Base-by-base conservation (phyloP, 2,329 filamentous ascomycete genomes). In the Calonectria pseudoturangicola region DNA sequence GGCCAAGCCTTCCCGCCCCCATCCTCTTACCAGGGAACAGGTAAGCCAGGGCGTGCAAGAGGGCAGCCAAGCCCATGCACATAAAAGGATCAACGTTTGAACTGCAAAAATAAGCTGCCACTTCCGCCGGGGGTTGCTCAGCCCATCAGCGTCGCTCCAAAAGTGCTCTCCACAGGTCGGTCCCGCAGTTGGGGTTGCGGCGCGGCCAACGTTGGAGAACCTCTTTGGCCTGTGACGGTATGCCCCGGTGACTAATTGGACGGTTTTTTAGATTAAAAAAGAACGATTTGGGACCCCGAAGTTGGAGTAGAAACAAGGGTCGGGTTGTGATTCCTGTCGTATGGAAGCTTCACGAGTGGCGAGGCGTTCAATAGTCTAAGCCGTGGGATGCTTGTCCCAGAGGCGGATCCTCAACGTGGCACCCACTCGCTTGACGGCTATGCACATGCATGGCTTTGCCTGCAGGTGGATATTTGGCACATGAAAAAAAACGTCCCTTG, bases 331-430 rank as follows among this genome's bases (percentile, higher is more conserved):
- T 48, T 21, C 45, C 54, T 21, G 16, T 41, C 7, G 10, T 21
- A 3, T 36, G 39, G 21, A 60, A 60, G 21, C 21, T 41, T 60
- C 33, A 41, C 39, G 15, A 39, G 54, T 27, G 30, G 30, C 21
- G 54, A 41, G 54, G 54, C 30, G 39, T 60, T 39, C 10, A 21
- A 60, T 25, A 13, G n/a, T 48, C n/a, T 25, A 13, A 39, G 54
- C 18, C 54, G 12, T 60, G 54, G 54, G 54, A 60, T 60, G 54
- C 54, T 41, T 41, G 54, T 60, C 54, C 33, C 41, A 25, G 36
- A 36, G n/a, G 54, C 16, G 54, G 33, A 60, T 60, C 54, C 36
- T 41, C 54, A 60, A 60, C 54, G 21, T 60, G 54, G 54, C 54
- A 60, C 8, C 54, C n/a, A 33, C 15, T 12, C n/a, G 45, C 45